Conservation (phyloP, 208 protist species). For the Novymonas esmeraldas region DNA sequence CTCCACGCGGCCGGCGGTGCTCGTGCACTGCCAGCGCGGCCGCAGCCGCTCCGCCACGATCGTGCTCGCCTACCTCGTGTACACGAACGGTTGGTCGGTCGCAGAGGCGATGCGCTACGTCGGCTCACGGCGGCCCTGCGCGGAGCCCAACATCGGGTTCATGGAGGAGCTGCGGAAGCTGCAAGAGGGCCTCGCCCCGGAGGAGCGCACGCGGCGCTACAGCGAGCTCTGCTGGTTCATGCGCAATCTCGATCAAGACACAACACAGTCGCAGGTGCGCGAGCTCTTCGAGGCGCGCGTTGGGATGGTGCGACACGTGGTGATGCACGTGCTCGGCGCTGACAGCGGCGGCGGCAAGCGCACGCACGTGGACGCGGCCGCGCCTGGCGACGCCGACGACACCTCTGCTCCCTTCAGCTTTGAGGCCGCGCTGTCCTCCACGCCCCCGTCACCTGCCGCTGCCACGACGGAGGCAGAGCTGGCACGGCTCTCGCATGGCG, state of each 20-base stretch:
- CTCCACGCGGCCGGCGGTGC: slow-evolving; percentile 40
- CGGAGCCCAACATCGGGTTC: slow-evolving; percentile 87
- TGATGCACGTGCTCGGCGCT: slow-evolving; percentile 35
- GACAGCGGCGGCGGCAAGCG: background rate
- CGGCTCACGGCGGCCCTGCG: slow-evolving; percentile 44
- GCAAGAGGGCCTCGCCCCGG: slow-evolving; percentile 58
- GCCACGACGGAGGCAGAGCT: background rate
- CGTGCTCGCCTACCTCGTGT: slow-evolving; percentile 85
- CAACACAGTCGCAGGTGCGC: slow-evolving; percentile 37
- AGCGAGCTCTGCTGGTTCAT: slow-evolving; percentile 61
- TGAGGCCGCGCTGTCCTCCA: too few species aligned
- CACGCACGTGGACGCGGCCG: too few species aligned
- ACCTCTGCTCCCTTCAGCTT: too few species aligned
- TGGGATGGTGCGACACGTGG: slow-evolving; percentile 70
- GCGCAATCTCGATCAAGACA: slow-evolving; percentile 42
- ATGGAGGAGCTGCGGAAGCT: slow-evolving; percentile 71
- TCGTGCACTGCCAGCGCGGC: slow-evolving; percentile 89
- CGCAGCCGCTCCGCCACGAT: slow-evolving; percentile 84
- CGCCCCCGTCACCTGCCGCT: too few species aligned
- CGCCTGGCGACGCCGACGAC: background rate
- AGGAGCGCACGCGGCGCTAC: slow-evolving; percentile 53
- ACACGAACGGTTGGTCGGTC: slow-evolving; percentile 81
- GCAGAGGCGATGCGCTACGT: slow-evolving; percentile 85
- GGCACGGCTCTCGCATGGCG: background rate
- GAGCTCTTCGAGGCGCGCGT: slow-evolving; percentile 72